Evolutionary conservation across 352 stramenopile species (phyloP).

Genomic region (Phytophthora niederhauseri): DNA sequence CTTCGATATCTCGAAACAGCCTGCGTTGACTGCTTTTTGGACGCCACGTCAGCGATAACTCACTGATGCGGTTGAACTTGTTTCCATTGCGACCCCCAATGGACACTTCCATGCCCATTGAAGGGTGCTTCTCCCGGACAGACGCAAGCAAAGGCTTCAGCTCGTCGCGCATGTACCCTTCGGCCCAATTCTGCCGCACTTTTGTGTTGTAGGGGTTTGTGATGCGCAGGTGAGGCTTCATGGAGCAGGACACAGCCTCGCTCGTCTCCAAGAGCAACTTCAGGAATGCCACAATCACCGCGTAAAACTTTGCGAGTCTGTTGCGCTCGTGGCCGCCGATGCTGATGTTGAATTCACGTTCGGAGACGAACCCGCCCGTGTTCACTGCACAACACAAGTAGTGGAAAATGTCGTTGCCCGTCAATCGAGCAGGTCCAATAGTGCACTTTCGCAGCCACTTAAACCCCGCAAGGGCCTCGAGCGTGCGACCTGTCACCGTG

Average conservation of each 20-base stretch:
- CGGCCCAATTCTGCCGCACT: not conserved
- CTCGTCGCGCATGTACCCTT: slow-evolving; percentile 11
- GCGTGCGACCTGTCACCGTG: not conserved
- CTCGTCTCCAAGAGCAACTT: not conserved
- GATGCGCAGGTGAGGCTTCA: not conserved
- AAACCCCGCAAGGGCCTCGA: not conserved
- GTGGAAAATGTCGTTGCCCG: slow-evolving; percentile 1
- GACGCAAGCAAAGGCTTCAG: not conserved
- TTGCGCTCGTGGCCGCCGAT: slow-evolving; percentile 4
- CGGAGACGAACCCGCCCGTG: not conserved
- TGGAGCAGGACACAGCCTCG: not conserved
- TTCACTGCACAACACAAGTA: not conserved
- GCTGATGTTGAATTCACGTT: not conserved
- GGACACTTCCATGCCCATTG: not conserved
- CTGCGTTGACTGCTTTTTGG: not conserved
- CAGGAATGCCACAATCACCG: slow-evolving; percentile 2
- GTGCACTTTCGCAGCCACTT: not conserved
- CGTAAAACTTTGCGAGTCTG: slow-evolving; percentile 1
- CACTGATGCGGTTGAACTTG: not conserved
- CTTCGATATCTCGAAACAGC: not conserved
- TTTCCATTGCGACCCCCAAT: not conserved
- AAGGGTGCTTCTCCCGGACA: not conserved
- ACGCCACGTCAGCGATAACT: not conserved
- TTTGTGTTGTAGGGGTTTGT: slow-evolving; percentile 11
- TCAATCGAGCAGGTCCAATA: not conserved